These are phyloP conservation scores for Cercospora nicotianae DNA, from an alignment of 2,329 filamentous ascomycete species.

Conservation along the genomic window DNA sequence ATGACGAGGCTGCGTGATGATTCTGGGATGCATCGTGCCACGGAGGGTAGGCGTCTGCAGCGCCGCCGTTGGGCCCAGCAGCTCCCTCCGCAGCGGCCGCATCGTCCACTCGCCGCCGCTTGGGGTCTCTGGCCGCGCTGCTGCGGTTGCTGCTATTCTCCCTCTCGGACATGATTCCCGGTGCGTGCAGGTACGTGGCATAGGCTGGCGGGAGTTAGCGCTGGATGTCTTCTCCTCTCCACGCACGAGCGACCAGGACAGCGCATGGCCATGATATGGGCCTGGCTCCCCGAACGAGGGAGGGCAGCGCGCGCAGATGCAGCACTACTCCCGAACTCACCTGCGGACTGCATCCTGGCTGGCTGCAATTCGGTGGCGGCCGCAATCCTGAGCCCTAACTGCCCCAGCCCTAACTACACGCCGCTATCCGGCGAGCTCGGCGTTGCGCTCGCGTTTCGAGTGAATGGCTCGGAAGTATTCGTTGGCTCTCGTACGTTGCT, in stretches of 20 bases:
- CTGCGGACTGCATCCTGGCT: background rate
- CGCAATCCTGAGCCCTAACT: background rate
- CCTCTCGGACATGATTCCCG: slow-evolving; percentile 18
- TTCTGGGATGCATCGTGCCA: slow-evolving; percentile 12
- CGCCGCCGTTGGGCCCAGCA: background rate
- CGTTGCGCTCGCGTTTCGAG: background rate
- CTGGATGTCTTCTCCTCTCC: background rate
- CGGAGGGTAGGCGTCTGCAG: slow-evolving; percentile 6
- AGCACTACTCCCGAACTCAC: background rate
- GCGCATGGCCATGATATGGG: background rate
- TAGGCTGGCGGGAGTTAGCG: slow-evolving; percentile 14
- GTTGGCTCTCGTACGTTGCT: background rate
- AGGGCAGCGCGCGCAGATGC: background rate
- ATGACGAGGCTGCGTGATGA: background rate
- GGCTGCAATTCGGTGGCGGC: background rate
- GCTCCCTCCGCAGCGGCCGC: background rate
- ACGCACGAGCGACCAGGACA: background rate
- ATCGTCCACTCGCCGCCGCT: slow-evolving; percentile 17
- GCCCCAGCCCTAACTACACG: background rate
- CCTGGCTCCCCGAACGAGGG: background rate
- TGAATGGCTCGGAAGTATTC: background rate
- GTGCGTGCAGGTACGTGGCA: slow-evolving; percentile 8
- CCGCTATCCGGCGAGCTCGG: background rate
- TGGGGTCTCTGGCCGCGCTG: slow-evolving; percentile 4
- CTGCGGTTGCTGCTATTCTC: background rate